Base-by-base conservation (phyloP, 768 basidiomycete genomes). In the Serendipita sp. region DNA sequence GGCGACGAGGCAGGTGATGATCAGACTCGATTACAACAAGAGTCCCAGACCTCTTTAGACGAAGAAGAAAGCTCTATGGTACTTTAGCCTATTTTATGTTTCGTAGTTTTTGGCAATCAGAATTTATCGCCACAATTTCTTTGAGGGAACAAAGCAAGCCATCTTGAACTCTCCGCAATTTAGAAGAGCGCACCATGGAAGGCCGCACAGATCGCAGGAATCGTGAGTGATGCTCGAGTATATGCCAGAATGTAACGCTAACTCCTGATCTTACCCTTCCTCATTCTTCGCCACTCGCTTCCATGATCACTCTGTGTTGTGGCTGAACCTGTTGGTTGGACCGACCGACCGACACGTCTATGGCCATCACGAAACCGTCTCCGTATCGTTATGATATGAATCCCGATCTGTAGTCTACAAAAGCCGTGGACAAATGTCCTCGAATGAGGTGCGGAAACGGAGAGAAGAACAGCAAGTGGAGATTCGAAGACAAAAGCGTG, bases 391-490 rank as follows among this genome's bases (percentile, higher is more conserved):
- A 40, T 40, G 40, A 40, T 40, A 13, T 40, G 40, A 40, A 40
- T 40, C 40, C 13, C 40, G 40, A 6, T 40, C 13, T 13, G 13
- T 58, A 69, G 68, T 62, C 44, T 74, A 70, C 71, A 74, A 74
- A 72, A 71, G 72, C 69, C 72, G 71, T 67, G 72, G 70, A 44
- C 67, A 68, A 48, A 71, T 72, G 43, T 71, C 69, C 33, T 67
- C 67, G 53, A 73, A 74, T 48, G 73, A 78, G 73, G 74, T 79
- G 48, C 71, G 77, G 62, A 68, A 76, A 67, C 69, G 78, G 63
- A 71, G 78, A 27, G 78, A 79, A 67, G 77, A 79, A 69, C 75
- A 76, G 66, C 77, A 78, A 69, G 78, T 79, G 64, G 77, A 78
- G 71, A 77, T 79, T 67, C 70, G 78, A 67, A 75, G 75, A 70